Base-by-base conservation (phyloP, 306 rosid species). In the Vigna nakashimae region DNA sequence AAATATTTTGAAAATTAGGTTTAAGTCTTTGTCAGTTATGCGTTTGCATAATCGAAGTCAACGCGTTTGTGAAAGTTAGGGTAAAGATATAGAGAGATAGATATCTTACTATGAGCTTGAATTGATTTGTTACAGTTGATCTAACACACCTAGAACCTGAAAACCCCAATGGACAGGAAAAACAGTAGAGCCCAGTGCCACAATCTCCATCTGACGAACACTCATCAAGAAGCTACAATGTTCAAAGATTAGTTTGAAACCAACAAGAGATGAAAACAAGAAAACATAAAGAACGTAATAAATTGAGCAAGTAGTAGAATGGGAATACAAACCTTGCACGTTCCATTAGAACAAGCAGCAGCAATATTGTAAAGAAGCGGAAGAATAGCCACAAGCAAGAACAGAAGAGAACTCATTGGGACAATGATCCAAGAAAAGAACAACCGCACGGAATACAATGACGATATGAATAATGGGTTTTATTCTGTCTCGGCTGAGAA, bases 131-230 rank as follows among this genome's bases (percentile, higher is more conserved):
- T 26, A 67, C 46, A 56, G 85, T 73, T 22, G 95, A 88, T 83
- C 97, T 85, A 12, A 94, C 89, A 84, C 98, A 94, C 82, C 86
- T 89, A 3, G 87, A 65, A 51, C 84, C 93, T 16, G 71, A 2
- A 67, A 85, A 89, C 0, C 65, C 91, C 43, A 73, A 22, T 17
- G 84, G 62, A 83, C 98, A 94, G 3, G 86, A 80, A 36, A 65
- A 89, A 80, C 98, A 94, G 32, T 82, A 81, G 17, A 88, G 76
- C 2, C 91, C 97, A 38, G 73, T 36, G 12, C 76, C 85, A 80
- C 98, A 94, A 73, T 90, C 97, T 80, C 80, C 89, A 83, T 88
- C 86, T 3, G 83, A 74, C 0, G 94, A 87, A 46, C 98, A 94
- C 56, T 81, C 86, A 13, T 92, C 97, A 7, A 84, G 87, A 13